Evolutionary conservation across 345 rosid species (phyloP), one percentile per base, ranked within the genome.

Genomic region (Limnanthes douglasii): DNA sequence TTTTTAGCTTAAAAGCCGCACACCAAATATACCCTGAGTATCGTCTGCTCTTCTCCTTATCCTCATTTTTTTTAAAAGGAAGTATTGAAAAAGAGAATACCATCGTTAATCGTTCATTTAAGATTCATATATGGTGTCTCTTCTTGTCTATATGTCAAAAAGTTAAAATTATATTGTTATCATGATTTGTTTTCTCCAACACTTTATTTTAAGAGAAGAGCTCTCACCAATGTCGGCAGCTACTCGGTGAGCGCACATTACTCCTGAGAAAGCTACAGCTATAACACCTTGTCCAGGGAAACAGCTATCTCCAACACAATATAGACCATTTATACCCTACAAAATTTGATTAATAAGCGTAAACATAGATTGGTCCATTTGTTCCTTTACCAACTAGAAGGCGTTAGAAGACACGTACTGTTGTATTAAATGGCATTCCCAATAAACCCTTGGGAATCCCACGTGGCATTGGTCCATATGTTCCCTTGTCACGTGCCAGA

Each of bases 231-330:
- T 79, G 49, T 83, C 94, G 45, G 97, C 92, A 56, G 98, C 98
- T 22, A 88, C 95, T 18, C 98, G 77, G 57, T 83, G 95, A 55
- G 94, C 83, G 43, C 98, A 79, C 98, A 83, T 74, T 11, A 83
- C 77, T 45, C 95, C 98, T 3, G 95, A 79, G 54, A 88, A 88
- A 54, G 94, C 94, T 34, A 83, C 95, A 26, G 98, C 95, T 58
- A 88, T 83, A 24, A 88, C 94, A 39, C 95, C 98, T 50, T 88
- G 94, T 41, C 98, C 95, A 13, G 98, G 98, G 65, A 88, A 88
- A 66, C 94, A 88, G 66, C 95, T 83, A 50, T 88, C 95, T 25
- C 98, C 95, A 31, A 88, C 98, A 48, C 95, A 79, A 60, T 88
- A 88, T 36, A 88, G 70, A 34, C 90, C 68, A 23, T 63, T 57